Percentiles rank a stretch among this genome's conserved stretches.
Evolutionary conservation across 805 yeast species (phyloP).

Genomic region (Starmera quercuum): DNA sequence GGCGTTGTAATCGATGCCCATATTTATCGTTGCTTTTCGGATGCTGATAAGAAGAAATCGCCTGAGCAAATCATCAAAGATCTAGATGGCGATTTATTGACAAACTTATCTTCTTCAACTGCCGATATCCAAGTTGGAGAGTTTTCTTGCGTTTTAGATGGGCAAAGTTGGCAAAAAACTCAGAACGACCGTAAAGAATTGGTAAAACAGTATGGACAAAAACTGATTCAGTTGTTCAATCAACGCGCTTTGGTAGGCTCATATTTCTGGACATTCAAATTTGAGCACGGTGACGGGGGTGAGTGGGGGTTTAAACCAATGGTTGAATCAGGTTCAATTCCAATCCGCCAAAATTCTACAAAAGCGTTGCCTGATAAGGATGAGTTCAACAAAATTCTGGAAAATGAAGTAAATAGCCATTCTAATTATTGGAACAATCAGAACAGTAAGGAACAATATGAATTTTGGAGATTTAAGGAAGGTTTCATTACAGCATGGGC

Average conservation of each 20-base stretch:
- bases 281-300: constrained; percentile 86
- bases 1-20: constrained; percentile 82
- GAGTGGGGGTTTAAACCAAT: constrained; percentile 91
- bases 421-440: constrained; percentile 59
- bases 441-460: constrained; percentile 54
- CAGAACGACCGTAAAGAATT: constrained; percentile 41
- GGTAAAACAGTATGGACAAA: constrained; percentile 56
- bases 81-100: constrained; percentile 40
- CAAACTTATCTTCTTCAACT: constrained; percentile 36
- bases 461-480: constrained; percentile 73
- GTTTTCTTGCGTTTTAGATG: constrained; percentile 82
- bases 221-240: constrained; percentile 40
- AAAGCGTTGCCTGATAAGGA: constrained; percentile 30
- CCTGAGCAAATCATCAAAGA: constrained; percentile 60
- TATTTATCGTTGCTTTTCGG: constrained; percentile 79
- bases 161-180: constrained; percentile 57
- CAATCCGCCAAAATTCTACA: constrained; percentile 21
- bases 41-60: constrained; percentile 55
- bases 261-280: constrained; percentile 89
- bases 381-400: constrained; percentile 32
- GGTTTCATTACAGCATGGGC: constrained; percentile 73
- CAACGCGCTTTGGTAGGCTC: constrained; percentile 60
- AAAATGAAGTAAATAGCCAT: constrained; percentile 39
- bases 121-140: constrained; percentile 84
- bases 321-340: constrained; percentile 54